Base-by-base conservation (phyloP, 257 asterid species). In the Solanum virginianum region DNA sequence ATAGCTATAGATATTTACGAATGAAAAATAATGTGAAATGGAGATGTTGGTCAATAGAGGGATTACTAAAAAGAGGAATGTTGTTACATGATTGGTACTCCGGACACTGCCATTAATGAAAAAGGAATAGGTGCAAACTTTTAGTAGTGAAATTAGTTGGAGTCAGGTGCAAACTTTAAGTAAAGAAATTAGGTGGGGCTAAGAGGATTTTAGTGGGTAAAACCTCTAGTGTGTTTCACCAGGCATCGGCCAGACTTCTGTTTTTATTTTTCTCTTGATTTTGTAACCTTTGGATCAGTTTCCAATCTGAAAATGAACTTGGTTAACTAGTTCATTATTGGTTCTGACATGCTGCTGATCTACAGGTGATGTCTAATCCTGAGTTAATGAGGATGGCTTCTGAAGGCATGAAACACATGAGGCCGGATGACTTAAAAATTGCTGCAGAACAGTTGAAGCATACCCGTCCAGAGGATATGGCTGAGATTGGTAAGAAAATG, bases 291-390 rank as follows among this genome's bases (percentile, higher is more conserved):
- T 59, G 70, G 68, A 77, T 75, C 62, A 24, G 43, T 77, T 29
- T 16, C 22, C 17, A 17, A 53, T 51, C 13, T 53, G 47, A 53
- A 53, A 51, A 51, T 77, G 63, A 77, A 77, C 43, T 77, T 29
- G 45, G 47, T 26, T 75, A 49, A 49, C 8, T 24, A 14, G 7
- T 49, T 75, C 39, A 43, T 24, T 49, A 22, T 84, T 80, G 57
- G 87, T 66, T 36, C 84, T 82, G 84, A 14, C 51, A 41, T 84
- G 72, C 74, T 83, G 14, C 62, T 84, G 84, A 63, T 84, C 45
- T 87, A 86, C 93, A 97, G 99, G 93, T 97, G 99, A 95, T 95
- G 99, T 97, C 99, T 22, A 97, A 97, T 92, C 99, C 99, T 2
- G 98, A 97, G 24, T 85, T 97, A 86, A 84, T 97, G 86, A 92